Evolutionary conservation across 176 grass and related monocot species (phyloP), one percentile per base, ranked within the genome.

Genomic region (Elaeis guineensis): DNA sequence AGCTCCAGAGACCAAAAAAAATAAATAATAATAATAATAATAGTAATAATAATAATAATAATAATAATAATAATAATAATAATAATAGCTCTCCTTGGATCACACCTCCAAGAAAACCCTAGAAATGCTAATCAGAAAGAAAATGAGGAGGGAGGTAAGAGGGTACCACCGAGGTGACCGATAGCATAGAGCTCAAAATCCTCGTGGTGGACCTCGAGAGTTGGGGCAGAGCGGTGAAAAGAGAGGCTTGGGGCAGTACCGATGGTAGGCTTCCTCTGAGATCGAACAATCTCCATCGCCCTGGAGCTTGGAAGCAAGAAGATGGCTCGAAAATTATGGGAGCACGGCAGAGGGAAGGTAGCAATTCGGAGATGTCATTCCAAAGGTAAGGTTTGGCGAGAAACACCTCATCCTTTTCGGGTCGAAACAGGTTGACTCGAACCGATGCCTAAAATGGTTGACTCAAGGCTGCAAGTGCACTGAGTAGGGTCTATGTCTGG

Each of bases 101-200:
- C 6, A 35, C 32, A 35, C 6, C 32, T 35, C 32, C 32, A 35
- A 35, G 32, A 35, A 23, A 2, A 39, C 16, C 5, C 23, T 51
- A 50, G 17, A 49, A 12, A 57, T 20, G 4, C 24, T 32, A 8
- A 32, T 32, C 7, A 32, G 1, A 32, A 32, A 35, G 32, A 15
- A 58, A 63, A 50, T 58, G 39, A 30, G 17, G 19, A 16, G 44
- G 44, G 17, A 35, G 32, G 32, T 62, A 54, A 26, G 57, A 19
- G 50, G 52, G 22, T 49, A 97, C 93, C 93, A 50, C 84, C 4
- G 69, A 91, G 93, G 75, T 84, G 87, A 67, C 85, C 81, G 70
- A 97, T 88, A 49, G 93, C 84, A 67, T 75, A 97, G 54, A 81
- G 84, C 72, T 91, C 93, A 54, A 97, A 97, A 75, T 97, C 92